phyloP scores from a whole-genome alignment of 257 asterid genomes.

The Asclepias syriaca region DNA sequence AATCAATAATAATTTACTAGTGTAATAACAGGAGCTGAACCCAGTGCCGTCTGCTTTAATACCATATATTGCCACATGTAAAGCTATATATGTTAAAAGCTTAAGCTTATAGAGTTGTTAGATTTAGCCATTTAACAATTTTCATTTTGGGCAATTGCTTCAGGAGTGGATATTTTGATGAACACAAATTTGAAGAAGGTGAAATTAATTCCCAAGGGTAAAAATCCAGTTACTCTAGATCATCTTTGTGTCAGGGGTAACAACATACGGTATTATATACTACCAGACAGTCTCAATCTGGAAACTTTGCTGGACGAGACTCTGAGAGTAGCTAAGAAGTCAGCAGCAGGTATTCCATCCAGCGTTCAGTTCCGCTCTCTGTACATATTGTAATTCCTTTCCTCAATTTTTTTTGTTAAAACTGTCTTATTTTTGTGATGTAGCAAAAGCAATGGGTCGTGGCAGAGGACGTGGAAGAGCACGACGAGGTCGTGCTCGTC shows the following conservation, averaged over 20 bases:
- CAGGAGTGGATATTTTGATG: constrained; percentile 79
- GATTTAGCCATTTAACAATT: no score
- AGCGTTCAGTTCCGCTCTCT: neutral
- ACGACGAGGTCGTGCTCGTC: constrained; percentile 58
- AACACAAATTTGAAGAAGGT: constrained; percentile 68
- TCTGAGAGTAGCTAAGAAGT: constrained; percentile 76
- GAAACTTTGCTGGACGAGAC: constrained; percentile 76
- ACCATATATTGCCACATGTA: no score
- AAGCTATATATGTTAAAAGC: no score
- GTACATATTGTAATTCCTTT: neutral
- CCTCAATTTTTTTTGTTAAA: neutral
- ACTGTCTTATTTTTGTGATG: neutral
- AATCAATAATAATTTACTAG: no score
- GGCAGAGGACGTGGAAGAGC: constrained; percentile 61
- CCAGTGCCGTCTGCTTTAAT: no score
- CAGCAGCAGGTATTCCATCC: constrained; percentile 51
- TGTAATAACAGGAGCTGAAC: no score
- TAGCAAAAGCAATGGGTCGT: constrained; percentile 69
- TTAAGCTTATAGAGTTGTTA: no score
- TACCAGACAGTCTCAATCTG: constrained; percentile 72
- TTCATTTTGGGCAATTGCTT: neutral
- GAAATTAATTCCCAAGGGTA: constrained; percentile 64
- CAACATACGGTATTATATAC: constrained; percentile 72
- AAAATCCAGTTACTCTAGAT: constrained; percentile 72
- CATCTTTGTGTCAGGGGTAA: constrained; percentile 76